A percentile compares a stretch with the other conserved stretches of the same genome.
Evolutionary conservation across 192 early-diverging fungal species (phyloP).

Genomic region (Diversispora eburnea): DNA sequence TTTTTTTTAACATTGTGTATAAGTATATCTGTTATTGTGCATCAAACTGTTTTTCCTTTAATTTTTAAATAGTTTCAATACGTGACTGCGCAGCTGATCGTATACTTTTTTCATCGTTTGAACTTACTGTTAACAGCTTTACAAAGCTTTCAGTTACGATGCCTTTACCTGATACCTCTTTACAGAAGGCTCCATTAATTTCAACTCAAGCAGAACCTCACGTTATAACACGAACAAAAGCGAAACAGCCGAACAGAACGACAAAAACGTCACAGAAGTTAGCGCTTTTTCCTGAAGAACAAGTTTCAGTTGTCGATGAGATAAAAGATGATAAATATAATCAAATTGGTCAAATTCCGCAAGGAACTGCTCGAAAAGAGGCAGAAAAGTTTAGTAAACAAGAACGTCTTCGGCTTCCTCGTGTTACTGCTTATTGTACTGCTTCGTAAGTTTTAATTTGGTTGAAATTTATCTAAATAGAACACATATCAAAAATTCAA

Average conservation of each 20-base stretch:
- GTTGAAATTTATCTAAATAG: neutral
- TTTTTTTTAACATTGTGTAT: conserved; percentile 3
- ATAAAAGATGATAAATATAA: conserved; percentile 63
- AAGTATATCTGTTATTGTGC: too few species aligned
- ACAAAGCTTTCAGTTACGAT: neutral
- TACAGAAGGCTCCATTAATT: neutral
- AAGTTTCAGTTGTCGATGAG: conserved; percentile 47
- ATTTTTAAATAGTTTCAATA: too few species aligned
- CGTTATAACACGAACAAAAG: neutral
- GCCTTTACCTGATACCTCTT: neutral
- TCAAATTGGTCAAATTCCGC: conserved; percentile 65
- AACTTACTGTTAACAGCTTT: neutral
- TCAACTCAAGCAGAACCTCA: conserved; percentile 11
- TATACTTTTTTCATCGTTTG: too few species aligned
- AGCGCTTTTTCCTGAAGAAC: conserved; percentile 81
- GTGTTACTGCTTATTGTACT: conserved; percentile 84
- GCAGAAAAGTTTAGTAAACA: conserved; percentile 72
- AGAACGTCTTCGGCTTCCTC: conserved; percentile 67
- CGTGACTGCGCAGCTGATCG: too few species aligned
- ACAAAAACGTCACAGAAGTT: conserved; percentile 94
- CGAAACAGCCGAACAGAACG: conserved; percentile 60
- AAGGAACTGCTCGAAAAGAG: conserved; percentile 54
- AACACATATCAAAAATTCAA: neutral
- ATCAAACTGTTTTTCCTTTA: too few species aligned
- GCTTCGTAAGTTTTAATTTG: conserved; percentile 51